These are phyloP conservation scores for Fomitiporia mediterranea DNA, from an alignment of 1,284 basidiomycete species.

Conservation along the genomic window DNA sequence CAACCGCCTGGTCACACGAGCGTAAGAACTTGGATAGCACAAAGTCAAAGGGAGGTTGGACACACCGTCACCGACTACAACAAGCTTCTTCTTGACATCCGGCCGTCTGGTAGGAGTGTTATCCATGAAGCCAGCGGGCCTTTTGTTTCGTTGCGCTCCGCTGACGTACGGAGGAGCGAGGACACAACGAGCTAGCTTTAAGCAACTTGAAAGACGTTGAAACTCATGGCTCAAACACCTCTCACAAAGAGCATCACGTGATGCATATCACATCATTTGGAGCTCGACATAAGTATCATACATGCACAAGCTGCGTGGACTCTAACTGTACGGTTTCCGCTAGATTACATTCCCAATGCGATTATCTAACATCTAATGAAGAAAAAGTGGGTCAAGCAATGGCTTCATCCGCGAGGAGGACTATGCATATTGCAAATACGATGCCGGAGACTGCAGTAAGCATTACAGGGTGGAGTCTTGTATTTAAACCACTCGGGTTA, in stretches of 20 bases:
- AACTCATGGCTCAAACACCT: no score
- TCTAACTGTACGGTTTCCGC: no score
- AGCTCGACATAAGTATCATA: no score
- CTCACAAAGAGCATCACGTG: no score
- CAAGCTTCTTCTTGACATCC: slow-evolving; percentile 84
- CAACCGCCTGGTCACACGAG: slow-evolving; percentile 51
- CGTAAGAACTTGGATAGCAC: neutral
- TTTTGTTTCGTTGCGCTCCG: neutral
- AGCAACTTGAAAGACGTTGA: no score
- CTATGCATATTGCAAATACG: slow-evolving; percentile 48
- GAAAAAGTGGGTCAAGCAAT: slow-evolving; percentile 1
- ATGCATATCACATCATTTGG: no score
- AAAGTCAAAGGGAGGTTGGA: slow-evolving; percentile 29
- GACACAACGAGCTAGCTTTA: neutral
- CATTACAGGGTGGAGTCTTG: slow-evolving; percentile 48
- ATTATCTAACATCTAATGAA: no score
- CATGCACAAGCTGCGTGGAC: no score
- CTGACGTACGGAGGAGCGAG: neutral
- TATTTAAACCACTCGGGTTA: no score
- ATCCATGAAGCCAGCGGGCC: slow-evolving; percentile 7
- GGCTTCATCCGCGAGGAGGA: slow-evolving; percentile 35
- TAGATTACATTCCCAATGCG: no score
- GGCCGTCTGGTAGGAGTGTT: slow-evolving; percentile 39
- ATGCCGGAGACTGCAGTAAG: slow-evolving; percentile 45
- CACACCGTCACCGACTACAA: slow-evolving; percentile 86